phyloP scores from a whole-genome alignment of 208 protist genomes.

The Endotrypanum monterogeii region DNA sequence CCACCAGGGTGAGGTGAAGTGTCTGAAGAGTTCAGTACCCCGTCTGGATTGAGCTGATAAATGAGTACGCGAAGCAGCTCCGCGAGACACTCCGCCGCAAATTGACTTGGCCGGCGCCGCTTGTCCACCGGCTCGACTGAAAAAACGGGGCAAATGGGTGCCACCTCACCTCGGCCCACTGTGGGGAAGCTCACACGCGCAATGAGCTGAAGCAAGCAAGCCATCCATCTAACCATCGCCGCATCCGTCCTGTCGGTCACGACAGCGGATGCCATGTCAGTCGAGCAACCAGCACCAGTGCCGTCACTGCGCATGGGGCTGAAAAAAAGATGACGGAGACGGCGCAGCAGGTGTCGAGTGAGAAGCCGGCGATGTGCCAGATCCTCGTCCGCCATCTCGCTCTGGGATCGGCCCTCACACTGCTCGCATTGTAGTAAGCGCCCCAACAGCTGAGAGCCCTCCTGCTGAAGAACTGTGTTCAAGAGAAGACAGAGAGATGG shows the following conservation, averaged over 20 bases:
- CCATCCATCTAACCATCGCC: conserved; percentile 20
- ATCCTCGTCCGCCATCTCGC: neutral
- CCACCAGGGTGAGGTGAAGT: neutral
- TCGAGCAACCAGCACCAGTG: neutral
- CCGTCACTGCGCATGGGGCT: neutral
- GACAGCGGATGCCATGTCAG: neutral
- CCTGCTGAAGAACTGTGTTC: conserved; percentile 9
- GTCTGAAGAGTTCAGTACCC: neutral
- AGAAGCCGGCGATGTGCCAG: conserved; percentile 13
- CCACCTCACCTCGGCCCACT: neutral
- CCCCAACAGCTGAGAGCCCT: conserved; percentile 22
- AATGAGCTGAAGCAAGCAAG: neutral
- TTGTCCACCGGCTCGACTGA: neutral
- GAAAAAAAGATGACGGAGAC: conserved; percentile 23
- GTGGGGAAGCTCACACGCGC: neutral
- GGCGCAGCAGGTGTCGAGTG: conserved; percentile 16
- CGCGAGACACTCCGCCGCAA: conserved; percentile 2
- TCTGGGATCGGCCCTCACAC: neutral
- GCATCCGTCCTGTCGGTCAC: conserved; percentile 15
- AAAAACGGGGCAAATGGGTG: neutral
- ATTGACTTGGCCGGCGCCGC: neutral
- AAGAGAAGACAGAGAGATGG: neutral
- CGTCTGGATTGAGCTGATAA: neutral
- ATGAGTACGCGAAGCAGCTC: conserved; percentile 12
- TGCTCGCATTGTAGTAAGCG: conserved; percentile 10